Base-by-base conservation (phyloP, 768 basidiomycete species). In the Infundibulicybe gibba region DNA sequence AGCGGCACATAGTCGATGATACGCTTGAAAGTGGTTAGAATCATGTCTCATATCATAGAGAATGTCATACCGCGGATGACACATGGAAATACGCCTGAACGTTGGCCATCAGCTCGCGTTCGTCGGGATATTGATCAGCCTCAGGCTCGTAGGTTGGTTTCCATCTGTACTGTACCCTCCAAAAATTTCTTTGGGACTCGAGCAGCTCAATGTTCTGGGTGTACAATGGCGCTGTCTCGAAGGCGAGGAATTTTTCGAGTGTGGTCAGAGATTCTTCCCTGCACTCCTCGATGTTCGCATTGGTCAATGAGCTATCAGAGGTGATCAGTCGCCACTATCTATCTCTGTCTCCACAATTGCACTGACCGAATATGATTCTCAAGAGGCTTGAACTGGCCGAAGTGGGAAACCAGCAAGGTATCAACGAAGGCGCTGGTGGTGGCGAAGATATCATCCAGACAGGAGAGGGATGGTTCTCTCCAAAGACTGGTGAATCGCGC, bases 21-120 rank as follows among this genome's bases (percentile, higher is more conserved):
- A 9, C 80, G 74, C 83, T 85, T 45, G 0, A 13, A 8, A 41
- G 15, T 10, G 10, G 19, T 35, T 41, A 49, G 10, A 17, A 21
- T 34, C 16, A 19, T 25, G n/a, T 21, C 14, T 32, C 6, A 16
- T 5, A 32, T 8, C 47, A 39, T 5, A 14, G 21, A 34, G 2
- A 21, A 21, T n/a, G 39, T 46, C 61, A 15, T 48, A 78, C 80
- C 68, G 77, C 76, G 62, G 68, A 74, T 6, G 80, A 71, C 0
- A 82, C 68, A 33, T 77, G 70, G 55, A 76, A 81, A 49, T 79
- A 84, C 4, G 77, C 80, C 0, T 72, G 69, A 0, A 81, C 75
- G 14, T 74, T 72, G 0, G 80, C 75, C 74, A 80, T 79, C 5
- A 82, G 69, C 2, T 55, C 49, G 12, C 82, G 46, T 42, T 79